Base-by-base conservation (phyloP, 2,329 filamentous ascomycete genomes). In the Colletotrichum sp. region DNA sequence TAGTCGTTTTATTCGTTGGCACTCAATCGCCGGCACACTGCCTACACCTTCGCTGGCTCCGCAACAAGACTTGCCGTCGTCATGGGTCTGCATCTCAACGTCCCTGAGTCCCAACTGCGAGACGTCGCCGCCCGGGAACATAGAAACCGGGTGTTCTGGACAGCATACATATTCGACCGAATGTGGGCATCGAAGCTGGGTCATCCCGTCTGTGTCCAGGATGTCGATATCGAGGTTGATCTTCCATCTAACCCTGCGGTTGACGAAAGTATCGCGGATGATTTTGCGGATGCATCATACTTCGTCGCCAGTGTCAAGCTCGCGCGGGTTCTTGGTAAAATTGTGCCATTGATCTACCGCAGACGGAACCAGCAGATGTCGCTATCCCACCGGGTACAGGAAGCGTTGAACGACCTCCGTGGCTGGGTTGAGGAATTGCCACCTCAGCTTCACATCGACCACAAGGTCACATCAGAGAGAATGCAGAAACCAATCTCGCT, bases 141-240 rank as follows among this genome's bases (percentile, higher is more conserved):
- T 26, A 80, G 87, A 2, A 83, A 82, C 9, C 80, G 86, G 2
- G 80, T 87, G 1, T 88, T 85, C 83, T 87, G 86, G 86, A 87
- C 86, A 0, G 82, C 86, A 0, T 88, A 87, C 59, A 84, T 82
- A 10, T 81, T 88, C 26, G 87, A 88, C 72, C 84, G 88, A 4
- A 86, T 89, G 82, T 88, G 86, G 84, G 87, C 87, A 5, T 87
- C 87, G 0, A 87, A 88, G 63, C 83, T 89, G 67, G 87, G 88
- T 0, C 85, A 89, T 28, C 87, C 89, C 0, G 84, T 87, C 8
- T 86, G 87, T 52, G 86, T 90, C 8, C 84, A 85, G 15, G 88
- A 90, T 67, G 84, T 87, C 44, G 88, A 89, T 21, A 89, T 89
- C 6, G 81, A 86, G 36, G 85, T 88, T 6, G 84, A 87, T 30